phyloP scores from a whole-genome alignment of 1,284 basidiomycete genomes.

The Trichosporon sp. region DNA sequence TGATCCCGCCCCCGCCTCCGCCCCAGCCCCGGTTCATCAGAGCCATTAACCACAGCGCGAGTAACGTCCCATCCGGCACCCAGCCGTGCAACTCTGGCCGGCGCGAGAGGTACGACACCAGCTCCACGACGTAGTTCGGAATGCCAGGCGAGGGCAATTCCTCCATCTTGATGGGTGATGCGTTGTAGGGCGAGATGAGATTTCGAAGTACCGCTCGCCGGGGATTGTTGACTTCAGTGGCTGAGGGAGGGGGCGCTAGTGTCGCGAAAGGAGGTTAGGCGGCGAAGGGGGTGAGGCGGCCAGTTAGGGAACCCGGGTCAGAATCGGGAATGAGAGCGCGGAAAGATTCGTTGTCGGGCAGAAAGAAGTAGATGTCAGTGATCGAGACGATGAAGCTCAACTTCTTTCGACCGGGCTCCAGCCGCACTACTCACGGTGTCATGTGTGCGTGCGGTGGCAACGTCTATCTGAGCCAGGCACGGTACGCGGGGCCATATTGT shows the following conservation, averaged over 20 bases:
- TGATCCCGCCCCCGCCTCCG: constrained; percentile 33
- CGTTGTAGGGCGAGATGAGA: too few relatives aligned
- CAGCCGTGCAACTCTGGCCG: constrained; percentile 21
- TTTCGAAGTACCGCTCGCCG: too few relatives aligned
- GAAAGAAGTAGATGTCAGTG: background rate
- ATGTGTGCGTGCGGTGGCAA: background rate
- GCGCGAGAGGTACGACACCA: background rate
- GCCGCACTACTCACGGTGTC: background rate
- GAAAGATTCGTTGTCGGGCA: background rate
- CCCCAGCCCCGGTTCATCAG: constrained; percentile 17
- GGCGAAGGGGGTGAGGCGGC: too few relatives aligned
- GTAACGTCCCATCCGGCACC: constrained; percentile 28
- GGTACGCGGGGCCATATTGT: constrained; percentile 23
- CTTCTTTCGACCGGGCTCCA: background rate
- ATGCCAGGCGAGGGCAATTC: background rate
- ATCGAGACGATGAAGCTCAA: background rate
- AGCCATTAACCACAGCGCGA: constrained; percentile 34
- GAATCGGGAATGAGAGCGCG: too few relatives aligned
- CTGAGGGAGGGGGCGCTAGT: too few relatives aligned
- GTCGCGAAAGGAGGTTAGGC: too few relatives aligned
- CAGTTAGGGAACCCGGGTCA: too few relatives aligned
- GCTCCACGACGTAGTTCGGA: background rate
- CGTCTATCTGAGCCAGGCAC: background rate
- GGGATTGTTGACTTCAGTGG: too few relatives aligned
- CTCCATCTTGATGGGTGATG: background rate